Conservation (phyloP, 2,329 filamentous ascomycete genomes). For the Diaporthe sp. region DNA sequence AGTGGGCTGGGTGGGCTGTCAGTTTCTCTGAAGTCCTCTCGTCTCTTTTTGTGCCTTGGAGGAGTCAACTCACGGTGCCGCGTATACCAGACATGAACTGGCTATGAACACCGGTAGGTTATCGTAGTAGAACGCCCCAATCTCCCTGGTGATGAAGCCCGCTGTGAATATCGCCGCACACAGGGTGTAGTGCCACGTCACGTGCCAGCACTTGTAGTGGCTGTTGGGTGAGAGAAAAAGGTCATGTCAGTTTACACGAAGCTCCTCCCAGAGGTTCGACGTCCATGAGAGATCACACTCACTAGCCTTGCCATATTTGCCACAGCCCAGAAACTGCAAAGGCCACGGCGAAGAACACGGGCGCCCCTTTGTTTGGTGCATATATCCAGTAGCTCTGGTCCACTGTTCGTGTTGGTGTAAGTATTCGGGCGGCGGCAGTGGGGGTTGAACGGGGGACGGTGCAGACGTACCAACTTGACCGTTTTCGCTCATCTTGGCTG, state of each 20-base stretch:
- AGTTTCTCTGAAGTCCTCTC: background rate
- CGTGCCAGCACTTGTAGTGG: conserved; percentile 61
- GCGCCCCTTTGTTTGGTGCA: conserved; percentile 58
- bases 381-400: conserved; percentile 59
- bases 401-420: conserved; percentile 42
- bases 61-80: conserved; percentile 42
- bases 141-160: conserved; percentile 59
- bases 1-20: conserved; percentile 57
- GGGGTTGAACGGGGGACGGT: background rate
- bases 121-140: conserved; percentile 59
- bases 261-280: background rate
- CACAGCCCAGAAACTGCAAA: conserved; percentile 50
- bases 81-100: conserved; percentile 50
- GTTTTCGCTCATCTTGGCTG: conserved; percentile 19
- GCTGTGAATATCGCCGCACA: conserved; percentile 57
- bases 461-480: conserved; percentile 7
- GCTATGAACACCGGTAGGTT: conserved; percentile 54
- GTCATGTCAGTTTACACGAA: background rate
- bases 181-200: conserved; percentile 60
- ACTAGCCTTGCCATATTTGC: conserved; percentile 59
- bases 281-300: conserved; percentile 40
- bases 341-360: conserved; percentile 57
- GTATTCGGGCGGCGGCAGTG: background rate
- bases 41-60: background rate
- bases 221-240: conserved; percentile 31